Percentiles rank a stretch among this genome's conserved stretches.
Evolutionary conservation across 23 red algal genomes (phyloP).

Genomic region (Gracilaria gracilis): DNA sequence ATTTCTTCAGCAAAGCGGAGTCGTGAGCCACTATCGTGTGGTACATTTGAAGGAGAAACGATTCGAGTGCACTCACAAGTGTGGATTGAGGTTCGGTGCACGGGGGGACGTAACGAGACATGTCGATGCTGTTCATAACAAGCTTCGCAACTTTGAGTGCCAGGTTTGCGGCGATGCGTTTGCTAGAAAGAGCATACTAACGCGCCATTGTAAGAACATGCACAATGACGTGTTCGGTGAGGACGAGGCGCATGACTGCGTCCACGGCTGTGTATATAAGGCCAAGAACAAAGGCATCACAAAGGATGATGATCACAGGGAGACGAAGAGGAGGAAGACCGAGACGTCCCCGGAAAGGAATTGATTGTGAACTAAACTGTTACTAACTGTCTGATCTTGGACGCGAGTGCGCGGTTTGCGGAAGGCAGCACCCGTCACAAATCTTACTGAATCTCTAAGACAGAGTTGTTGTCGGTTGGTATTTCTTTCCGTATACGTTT

Average conservation of each 20-base stretch:
- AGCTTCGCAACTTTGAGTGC: conserved; percentile 15
- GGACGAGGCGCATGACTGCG: not conserved
- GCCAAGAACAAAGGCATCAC: not conserved
- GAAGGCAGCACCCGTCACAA: too few relatives aligned
- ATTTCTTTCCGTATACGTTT: too few relatives aligned
- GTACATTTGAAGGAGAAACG: conserved; percentile 37
- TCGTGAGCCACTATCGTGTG: conserved; percentile 13
- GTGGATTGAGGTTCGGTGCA: conserved; percentile 19
- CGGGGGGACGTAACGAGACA: conserved; percentile 41
- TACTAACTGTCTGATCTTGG: too few relatives aligned
- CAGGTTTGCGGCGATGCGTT: conserved; percentile 22
- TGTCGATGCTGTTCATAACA: conserved; percentile 31
- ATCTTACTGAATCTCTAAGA: too few relatives aligned
- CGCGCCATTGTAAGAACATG: conserved; percentile 40
- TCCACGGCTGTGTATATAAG: not conserved
- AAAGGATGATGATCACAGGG: too few relatives aligned
- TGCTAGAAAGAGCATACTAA: conserved; percentile 23
- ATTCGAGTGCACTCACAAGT: conserved; percentile 24
- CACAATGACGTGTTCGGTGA: not conserved
- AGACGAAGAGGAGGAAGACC: too few relatives aligned
- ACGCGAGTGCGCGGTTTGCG: too few relatives aligned
- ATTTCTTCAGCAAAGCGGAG: conserved; percentile 36
- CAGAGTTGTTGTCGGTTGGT: too few relatives aligned
- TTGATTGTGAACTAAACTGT: too few relatives aligned
- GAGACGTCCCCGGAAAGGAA: too few relatives aligned